These are phyloP conservation scores for Knoxdaviesia proteae DNA, from an alignment of 2,329 filamentous ascomycete genomes.

Conservation along the genomic window DNA sequence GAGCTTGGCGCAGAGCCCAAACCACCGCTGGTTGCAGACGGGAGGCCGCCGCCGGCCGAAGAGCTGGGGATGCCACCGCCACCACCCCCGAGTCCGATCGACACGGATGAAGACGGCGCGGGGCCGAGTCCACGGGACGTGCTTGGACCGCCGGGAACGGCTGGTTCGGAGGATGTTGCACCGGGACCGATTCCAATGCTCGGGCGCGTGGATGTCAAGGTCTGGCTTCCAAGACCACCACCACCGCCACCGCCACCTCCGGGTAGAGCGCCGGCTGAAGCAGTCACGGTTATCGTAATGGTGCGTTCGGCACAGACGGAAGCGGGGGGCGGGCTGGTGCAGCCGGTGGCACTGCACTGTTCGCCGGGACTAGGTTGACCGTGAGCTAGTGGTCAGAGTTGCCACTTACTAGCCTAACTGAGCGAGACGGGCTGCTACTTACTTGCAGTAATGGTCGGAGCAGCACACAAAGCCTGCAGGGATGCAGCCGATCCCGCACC, in stretches of 20 bases:
- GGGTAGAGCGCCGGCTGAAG: no score
- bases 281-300: neutral
- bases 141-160: no score
- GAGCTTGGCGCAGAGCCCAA: no score
- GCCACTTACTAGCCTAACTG: neutral
- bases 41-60: no score
- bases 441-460: conserved; percentile 2
- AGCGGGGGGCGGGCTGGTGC: neutral
- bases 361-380: neutral
- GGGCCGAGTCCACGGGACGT: no score
- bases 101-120: no score
- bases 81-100: no score
- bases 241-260: neutral
- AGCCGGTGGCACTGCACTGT: neutral
- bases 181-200: no score
- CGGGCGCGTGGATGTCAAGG: no score
- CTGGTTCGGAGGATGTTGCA: no score
- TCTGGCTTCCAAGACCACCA: neutral
- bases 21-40: no score
- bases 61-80: no score
- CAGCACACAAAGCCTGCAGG: conserved; percentile 2
- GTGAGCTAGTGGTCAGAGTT: neutral
- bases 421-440: neutral
- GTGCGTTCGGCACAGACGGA: neutral
- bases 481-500: conserved; percentile 2